These are phyloP conservation scores for Heritiera littoralis DNA, from an alignment of 345 rosid species.

Conservation along the genomic window DNA sequence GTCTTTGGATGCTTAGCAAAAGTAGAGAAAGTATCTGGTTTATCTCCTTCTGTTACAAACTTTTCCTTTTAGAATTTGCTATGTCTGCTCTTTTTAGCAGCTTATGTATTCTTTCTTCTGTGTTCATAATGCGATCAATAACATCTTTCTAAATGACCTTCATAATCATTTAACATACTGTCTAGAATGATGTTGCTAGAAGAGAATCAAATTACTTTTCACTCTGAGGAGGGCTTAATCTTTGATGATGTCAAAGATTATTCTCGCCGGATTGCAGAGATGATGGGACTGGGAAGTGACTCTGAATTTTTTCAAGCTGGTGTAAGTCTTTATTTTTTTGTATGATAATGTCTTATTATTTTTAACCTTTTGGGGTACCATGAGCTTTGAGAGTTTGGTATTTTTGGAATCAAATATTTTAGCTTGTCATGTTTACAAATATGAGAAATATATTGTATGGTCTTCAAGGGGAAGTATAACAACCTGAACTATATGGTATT, in stretches of 20 bases:
- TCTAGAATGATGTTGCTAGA: constrained; percentile 90
- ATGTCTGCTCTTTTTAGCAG: neutral
- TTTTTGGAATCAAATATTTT: constrained; percentile 1
- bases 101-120: constrained; percentile 7
- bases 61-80: neutral
- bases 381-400: constrained; percentile 15
- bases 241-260: constrained; percentile 96
- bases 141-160: constrained; percentile 1
- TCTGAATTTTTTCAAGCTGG: constrained; percentile 89
- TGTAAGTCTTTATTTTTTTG: constrained; percentile 53
- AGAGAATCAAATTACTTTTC: constrained; percentile 97
- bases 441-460: constrained; percentile 5
- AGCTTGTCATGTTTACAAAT: neutral
- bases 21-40: constrained; percentile 18
- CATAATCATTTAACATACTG: neutral
- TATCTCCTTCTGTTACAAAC: neutral
- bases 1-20: constrained; percentile 5
- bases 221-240: constrained; percentile 82
- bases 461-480: constrained; percentile 11
- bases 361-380: neutral
- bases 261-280: constrained; percentile 92
- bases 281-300: constrained; percentile 93
- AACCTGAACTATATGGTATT: neutral
- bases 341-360: constrained; percentile 6
- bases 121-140: neutral